Evolutionary conservation across 2,329 filamentous ascomycete species (phyloP), one percentile per base, ranked within the genome.

Genomic region (Grosmannia serpens): DNA sequence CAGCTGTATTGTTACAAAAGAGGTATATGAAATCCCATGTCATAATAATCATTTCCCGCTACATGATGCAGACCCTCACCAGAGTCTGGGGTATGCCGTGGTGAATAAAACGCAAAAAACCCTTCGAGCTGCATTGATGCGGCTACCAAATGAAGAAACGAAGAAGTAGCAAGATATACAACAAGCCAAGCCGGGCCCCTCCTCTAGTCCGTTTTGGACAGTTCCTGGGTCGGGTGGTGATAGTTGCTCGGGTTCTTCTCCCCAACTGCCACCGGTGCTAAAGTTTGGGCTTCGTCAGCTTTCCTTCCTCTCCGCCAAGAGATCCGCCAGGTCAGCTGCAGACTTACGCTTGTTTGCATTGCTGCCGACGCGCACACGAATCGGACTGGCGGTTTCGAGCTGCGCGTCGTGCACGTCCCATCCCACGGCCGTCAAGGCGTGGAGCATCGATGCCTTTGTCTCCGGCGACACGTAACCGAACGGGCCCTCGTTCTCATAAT

Each of bases 341-440:
- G 26, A 65, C 63, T 60, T 62, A 66, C 67, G 63, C 62, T 67
- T 67, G 59, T 64, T 67, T 47, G 54, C 53, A 56, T 65, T 67
- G n/a, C 67, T 68, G 3, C 52, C 22, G 53, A 72, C 63, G 35
- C 72, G 63, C 31, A 77, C 71, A 8, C 74, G 70, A 26, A 76
- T 65, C 1, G 72, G 83, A 53, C 79, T 74, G 60, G 73, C 76
- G 22, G 86, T 90, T 73, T 91, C 87, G 64, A 91, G 72, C 7
- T 83, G 85, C 46, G 77, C 77, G 55, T 76, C 76, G 58, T 82
- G 73, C 53, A 88, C 64, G 70, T 91, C 81, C 88, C 88, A 91
- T 0, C 87, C 87, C 61, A 61, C 70, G 62, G 61, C 70, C 61
- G 56, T 72, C 59, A 74, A 75, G 68, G 66, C 70, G 64, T 62